Conservation (phyloP, 257 asterid genomes). For the Solanum habrochaites region DNA sequence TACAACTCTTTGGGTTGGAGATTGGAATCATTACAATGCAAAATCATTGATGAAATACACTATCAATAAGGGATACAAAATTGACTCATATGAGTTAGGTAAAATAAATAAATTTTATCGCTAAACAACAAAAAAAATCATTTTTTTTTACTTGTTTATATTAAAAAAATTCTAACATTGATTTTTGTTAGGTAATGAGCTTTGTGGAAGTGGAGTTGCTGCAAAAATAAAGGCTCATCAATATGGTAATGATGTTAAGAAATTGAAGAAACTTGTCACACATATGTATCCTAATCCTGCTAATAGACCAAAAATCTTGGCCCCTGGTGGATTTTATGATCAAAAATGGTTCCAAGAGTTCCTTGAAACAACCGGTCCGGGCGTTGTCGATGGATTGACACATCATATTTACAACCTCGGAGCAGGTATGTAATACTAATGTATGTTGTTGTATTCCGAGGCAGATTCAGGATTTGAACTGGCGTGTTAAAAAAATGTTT, state of each 20-base stretch:
- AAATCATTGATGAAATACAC: conserved; percentile 54
- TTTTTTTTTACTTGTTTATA: not conserved
- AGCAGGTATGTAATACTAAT: conserved; percentile 26
- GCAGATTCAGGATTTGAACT: not conserved
- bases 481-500: rapidly evolving
- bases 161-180: not conserved
- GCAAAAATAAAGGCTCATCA: conserved; percentile 50
- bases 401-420: conserved; percentile 88
- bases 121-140: not conserved
- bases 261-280: conserved; percentile 33
- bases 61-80: conserved; percentile 50
- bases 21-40: conserved; percentile 55
- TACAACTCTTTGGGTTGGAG: conserved; percentile 40
- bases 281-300: conserved; percentile 28
- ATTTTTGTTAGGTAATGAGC: conserved; percentile 54
- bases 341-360: conserved; percentile 43
- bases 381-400: conserved; percentile 56
- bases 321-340: conserved; percentile 73
- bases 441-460: not conserved
- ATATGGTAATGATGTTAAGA: conserved; percentile 49
- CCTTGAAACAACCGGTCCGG: conserved; percentile 43
- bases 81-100: conserved; percentile 81
- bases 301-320: conserved; percentile 48
- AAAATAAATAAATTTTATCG: not conserved
- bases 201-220: conserved; percentile 49